phyloP scores from a whole-genome alignment of 768 basidiomycete genomes.

The Mycena latifolia region DNA sequence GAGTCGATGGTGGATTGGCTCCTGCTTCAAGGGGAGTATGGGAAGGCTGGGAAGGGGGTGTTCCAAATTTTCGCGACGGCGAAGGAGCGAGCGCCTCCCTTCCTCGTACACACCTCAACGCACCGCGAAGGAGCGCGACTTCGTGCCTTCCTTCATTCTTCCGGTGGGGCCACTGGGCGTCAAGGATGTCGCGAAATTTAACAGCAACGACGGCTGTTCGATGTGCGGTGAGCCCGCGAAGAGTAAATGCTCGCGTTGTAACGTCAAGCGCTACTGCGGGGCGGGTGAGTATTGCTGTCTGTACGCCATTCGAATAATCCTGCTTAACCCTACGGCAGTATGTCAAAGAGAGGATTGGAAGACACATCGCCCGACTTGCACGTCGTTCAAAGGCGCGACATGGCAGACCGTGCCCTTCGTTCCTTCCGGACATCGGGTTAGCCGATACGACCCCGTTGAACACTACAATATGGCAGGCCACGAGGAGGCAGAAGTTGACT shows the following conservation, averaged over 20 bases:
- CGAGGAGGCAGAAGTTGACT: background rate
- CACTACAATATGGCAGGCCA: constrained; percentile 8
- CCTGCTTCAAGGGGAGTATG: background rate
- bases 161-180: constrained; percentile 22
- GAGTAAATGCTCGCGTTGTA: constrained; percentile 25
- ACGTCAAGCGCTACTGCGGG: constrained; percentile 21
- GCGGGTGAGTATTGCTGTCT: constrained; percentile 7
- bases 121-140: constrained; percentile 1
- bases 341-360: constrained; percentile 33
- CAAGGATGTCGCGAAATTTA: constrained; percentile 14
- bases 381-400: constrained; percentile 6
- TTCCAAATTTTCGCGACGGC: constrained; percentile 5
- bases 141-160: constrained; percentile 21
- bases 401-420: constrained; percentile 15
- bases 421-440: background rate
- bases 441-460: constrained; percentile 22
- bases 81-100: constrained; percentile 24
- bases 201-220: constrained; percentile 24
- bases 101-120: constrained; percentile 19
- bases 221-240: constrained; percentile 28
- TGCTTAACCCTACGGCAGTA: background rate
- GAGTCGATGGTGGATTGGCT: constrained; percentile 9
- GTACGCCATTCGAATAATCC: too few species aligned
- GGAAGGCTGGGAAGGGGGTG: background rate
- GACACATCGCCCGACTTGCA: constrained; percentile 16